A percentile compares a stretch with the other conserved stretches of the same genome.
Evolutionary conservation across 305 asterid genomes (phyloP).

Genomic region (Solanum chacoense): DNA sequence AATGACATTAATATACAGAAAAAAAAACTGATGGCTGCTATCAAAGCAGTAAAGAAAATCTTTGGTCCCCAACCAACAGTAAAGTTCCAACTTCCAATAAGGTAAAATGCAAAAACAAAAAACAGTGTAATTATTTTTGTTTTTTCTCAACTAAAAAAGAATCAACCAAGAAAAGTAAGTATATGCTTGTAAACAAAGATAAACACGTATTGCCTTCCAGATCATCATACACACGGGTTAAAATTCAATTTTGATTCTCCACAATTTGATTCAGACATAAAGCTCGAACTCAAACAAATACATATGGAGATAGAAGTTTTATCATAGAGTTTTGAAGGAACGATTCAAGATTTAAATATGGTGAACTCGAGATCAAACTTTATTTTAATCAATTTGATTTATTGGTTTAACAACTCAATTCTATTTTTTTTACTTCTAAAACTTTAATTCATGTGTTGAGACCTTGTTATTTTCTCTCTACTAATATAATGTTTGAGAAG

Average conservation of each 20-base stretch:
- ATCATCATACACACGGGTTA: neutral
- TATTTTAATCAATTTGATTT: neutral
- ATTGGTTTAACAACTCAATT: neutral
- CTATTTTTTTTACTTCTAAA: neutral
- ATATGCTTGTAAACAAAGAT: neutral
- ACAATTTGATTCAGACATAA: too few relatives aligned
- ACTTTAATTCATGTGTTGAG: neutral
- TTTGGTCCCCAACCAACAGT: neutral
- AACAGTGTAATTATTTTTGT: neutral
- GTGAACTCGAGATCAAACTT: neutral
- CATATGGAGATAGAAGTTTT: neutral
- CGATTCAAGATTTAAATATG: neutral
- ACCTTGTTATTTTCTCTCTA: neutral
- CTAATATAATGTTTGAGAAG: neutral
- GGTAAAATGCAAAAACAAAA: neutral
- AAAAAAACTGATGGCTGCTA: neutral
- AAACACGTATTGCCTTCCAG: neutral
- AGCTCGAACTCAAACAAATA: neutral
- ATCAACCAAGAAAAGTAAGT: neutral
- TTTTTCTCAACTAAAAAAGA: neutral
- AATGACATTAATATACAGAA: neutral
- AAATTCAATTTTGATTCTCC: too few relatives aligned
- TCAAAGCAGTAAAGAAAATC: neutral
- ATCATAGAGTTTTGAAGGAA: fast-evolving
- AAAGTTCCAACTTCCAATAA: neutral